Base-by-base conservation (phyloP, 2,329 filamentous ascomycete genomes). In the Epichloe gansuensis region DNA sequence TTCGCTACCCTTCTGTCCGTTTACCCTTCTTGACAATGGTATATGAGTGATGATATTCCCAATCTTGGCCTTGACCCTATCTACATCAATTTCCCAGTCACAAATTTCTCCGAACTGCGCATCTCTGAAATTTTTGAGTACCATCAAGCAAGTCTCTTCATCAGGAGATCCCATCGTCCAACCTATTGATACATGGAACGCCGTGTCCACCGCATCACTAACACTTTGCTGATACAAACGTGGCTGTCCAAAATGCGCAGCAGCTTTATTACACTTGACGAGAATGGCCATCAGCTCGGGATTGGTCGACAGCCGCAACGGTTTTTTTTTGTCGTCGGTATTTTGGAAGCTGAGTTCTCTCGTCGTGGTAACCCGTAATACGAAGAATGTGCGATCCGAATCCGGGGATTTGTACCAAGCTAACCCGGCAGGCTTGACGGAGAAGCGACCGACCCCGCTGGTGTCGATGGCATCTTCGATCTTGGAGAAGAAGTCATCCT, bases 171-270 rank as follows among this genome's bases (percentile, higher is more conserved):
- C 66, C 55, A 91, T 74, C 1, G 79, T 85, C 93, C 91, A 97
- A 0, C 85, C 93, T 52, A 98, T 80, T 45, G 89, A 95, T 54
- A 97, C 71, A 67, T 98, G 93, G 62, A 96, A 96, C 23, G 77
- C 80, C 57, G 47, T 55, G 36, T 58, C 63, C 38, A 57, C 63
- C 6, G 55, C 39, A 9, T 63, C 64, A 4, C 50, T 54, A 5
- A 54, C 51, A 31, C 49, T 56, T 50, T 59, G 59, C 51, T 70
- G 65, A 65, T 97, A 97, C 1, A 97, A 74, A 25, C 76, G 67
- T 2, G 86, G 82, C 62, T 94, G 87, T 0, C 73, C 73, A 64
- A 83, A 85, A 1, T 62, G 63, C 21, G 70, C 65, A 3, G 83
- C 80, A 2, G 81, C 68, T 4, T 66, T 63, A 67, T 96, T 95